Base-by-base conservation (phyloP, 805 yeast species). In the Saccharomycopsis sp. region DNA sequence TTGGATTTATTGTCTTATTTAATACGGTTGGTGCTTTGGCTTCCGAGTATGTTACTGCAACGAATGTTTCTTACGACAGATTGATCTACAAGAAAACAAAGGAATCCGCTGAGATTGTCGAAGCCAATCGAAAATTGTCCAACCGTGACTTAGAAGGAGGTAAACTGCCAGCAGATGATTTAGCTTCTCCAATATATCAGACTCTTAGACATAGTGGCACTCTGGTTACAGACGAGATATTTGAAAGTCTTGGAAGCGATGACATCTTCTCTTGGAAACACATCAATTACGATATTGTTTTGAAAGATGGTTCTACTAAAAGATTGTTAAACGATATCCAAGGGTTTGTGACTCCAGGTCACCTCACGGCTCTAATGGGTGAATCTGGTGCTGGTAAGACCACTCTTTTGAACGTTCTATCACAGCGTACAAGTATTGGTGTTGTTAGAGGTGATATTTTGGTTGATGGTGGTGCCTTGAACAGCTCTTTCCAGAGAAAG, bases 341-440 rank as follows among this genome's bases (percentile, higher is more conserved):
- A 61, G 90, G 90, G 25, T 85, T 81, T 77, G 86, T 84, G 58
- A 79, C 81, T 67, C 87, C 89, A 12, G 90, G 90, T 57, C 81
- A 83, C 8, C 68, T 78, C 58, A 76, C 80, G n/a, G 80, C 78
- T 9, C 67, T 80, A 25, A 79, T 80, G 83, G 85, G 85, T 63
- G 83, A 79, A 53, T 79, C 84, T 15, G 84, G 84, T 67, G 83
- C 84, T 29, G 84, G 85, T 65, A 81, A 81, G 65, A 81, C 84
- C 9, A 80, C 84, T 3, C 69, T 80, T 56, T 72, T 80, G 62
- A 81, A 81, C 67, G 76, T 75, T 25, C 70, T 80, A 58, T 79
- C 84, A 47, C 79, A 78, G 63, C 73, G 85, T 67, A 76, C 78
- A 41, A 24, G 20, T 2, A 73, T 75, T 71, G 86, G 86, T 69